Conservation (phyloP, 208 protist genomes). For the Acanthamoeba triangularis region DNA sequence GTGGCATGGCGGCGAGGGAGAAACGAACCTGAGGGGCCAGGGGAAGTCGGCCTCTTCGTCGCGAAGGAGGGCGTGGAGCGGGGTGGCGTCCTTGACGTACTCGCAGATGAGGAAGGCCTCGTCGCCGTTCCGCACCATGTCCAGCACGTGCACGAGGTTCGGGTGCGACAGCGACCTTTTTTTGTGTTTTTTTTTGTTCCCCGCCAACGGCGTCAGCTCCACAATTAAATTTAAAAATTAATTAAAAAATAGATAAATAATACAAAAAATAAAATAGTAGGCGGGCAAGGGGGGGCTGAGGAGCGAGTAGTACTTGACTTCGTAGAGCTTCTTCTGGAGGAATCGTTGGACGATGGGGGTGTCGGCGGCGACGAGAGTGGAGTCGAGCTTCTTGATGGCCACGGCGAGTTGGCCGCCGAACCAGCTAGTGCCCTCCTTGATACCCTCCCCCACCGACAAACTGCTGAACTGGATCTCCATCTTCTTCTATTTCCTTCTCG, state of each 20-base stretch:
- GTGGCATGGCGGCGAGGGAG: background rate
- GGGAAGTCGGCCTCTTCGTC: background rate
- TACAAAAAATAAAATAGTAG: background rate
- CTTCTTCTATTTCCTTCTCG: background rate
- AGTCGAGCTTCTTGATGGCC: constrained; percentile 10
- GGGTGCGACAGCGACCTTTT: background rate
- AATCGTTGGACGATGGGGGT: constrained; percentile 8
- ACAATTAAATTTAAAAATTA: too few relatives aligned
- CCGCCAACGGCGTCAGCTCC: too few relatives aligned
- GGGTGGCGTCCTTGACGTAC: background rate
- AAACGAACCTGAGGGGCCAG: background rate
- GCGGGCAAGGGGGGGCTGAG: background rate
- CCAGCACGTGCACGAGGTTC: background rate
- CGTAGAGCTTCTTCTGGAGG: background rate
- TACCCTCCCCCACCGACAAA: background rate
- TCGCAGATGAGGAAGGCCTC: constrained; percentile 20
- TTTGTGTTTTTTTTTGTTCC: background rate
- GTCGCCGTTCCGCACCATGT: constrained; percentile 1
- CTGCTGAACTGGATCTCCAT: constrained; percentile 16
- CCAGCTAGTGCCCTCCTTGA: constrained; percentile 3
- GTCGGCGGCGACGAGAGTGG: background rate
- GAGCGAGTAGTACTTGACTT: background rate
- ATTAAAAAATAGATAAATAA: too few relatives aligned
- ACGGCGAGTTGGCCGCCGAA: background rate
- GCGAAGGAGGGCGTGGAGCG: background rate